Base-by-base conservation (phyloP, 1,139 yeast species). In the Lodderomyces parapsilosis region DNA sequence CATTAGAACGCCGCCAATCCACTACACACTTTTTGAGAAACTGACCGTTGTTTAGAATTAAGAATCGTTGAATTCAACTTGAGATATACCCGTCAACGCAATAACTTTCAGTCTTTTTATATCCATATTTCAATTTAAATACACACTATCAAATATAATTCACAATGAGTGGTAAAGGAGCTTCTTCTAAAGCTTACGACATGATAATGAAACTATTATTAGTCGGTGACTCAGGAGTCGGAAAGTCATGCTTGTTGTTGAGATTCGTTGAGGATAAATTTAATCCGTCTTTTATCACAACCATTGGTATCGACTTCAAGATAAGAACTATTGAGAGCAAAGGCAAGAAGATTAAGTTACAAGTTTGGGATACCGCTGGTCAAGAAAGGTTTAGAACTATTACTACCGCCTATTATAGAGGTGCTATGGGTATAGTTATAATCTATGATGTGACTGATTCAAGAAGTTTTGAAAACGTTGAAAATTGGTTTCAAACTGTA, bases 351-450 rank as follows among this genome's bases (percentile, higher is more conserved):
- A 87, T 94, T 66, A 93, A 93, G 70, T 78, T 93, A 60, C 99
- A 93, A 66, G 90, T 93, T 36, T 93, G 99, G 99, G 99, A 93
- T 65, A 93, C 99, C 32, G 99, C 99, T 6, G 99, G 99, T 22
- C 99, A 93, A 70, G 99, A 93, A 67, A 79, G 99, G 57, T 93
- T 93, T 76, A 83, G 97, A 74, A 93, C 99, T 43, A 93, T 93
- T 66, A 93, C 99, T 40, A 90, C 98, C 17, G 97, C 99, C 8
- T 93, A 94, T 68, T 93, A 94, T 71, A 82, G 99, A 66, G 97
- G 98, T 45, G 99, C 99, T 47, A 89, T 90, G 94, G 99, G 99
- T 50, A 93, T 94, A 62, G 82, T 93, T 47, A 80, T 93, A 55
- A 96, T 93, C 40, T 93, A 93, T 67, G 99, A 93, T 65, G 98